Conservation (phyloP, 2,329 filamentous ascomycete genomes). For the Beauveria caledonica region DNA sequence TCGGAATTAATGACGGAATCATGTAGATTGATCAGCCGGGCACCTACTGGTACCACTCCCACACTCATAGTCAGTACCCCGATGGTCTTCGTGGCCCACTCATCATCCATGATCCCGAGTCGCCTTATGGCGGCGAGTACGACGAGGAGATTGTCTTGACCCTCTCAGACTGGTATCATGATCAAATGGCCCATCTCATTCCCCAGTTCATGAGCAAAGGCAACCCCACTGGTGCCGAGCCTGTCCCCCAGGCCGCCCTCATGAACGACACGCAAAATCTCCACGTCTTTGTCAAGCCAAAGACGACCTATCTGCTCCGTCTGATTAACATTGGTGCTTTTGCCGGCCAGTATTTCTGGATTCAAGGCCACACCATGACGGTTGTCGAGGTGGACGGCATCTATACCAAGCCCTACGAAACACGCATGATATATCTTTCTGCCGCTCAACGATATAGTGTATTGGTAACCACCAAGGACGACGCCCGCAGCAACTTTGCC, state of each 20-base stretch:
- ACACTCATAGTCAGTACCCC: conserved; percentile 59
- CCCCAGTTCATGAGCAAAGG: conserved; percentile 42
- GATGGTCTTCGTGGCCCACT: conserved; percentile 59
- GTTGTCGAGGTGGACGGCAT: conserved; percentile 69
- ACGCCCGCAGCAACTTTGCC: conserved; percentile 54
- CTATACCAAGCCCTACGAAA: conserved; percentile 52
- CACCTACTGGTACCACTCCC: conserved; percentile 75
- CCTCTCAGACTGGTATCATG: conserved; percentile 65
- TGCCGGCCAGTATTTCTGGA: conserved; percentile 57
- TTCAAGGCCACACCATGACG: conserved; percentile 59
- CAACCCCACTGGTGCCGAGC: conserved; percentile 52
- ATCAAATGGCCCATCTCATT: conserved; percentile 41
- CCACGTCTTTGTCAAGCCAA: conserved; percentile 50
- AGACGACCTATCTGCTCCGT: conserved; percentile 65
- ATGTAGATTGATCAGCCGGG: conserved; percentile 47
- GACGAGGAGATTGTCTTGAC: conserved; percentile 58
- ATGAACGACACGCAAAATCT: conserved; percentile 63
- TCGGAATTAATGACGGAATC: too few relatives aligned
- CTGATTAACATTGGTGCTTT: conserved; percentile 69
- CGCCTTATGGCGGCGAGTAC: conserved; percentile 47
- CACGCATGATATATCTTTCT: conserved; percentile 56
- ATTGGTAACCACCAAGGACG: conserved; percentile 54
- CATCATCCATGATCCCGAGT: conserved; percentile 53
- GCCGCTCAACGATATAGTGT: conserved; percentile 60
- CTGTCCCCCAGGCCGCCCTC: conserved; percentile 59